A percentile compares a stretch with the other conserved stretches of the same genome.
Evolutionary conservation across 805 yeast genomes (phyloP).

Genomic region (Kazachstania taianensis): DNA sequence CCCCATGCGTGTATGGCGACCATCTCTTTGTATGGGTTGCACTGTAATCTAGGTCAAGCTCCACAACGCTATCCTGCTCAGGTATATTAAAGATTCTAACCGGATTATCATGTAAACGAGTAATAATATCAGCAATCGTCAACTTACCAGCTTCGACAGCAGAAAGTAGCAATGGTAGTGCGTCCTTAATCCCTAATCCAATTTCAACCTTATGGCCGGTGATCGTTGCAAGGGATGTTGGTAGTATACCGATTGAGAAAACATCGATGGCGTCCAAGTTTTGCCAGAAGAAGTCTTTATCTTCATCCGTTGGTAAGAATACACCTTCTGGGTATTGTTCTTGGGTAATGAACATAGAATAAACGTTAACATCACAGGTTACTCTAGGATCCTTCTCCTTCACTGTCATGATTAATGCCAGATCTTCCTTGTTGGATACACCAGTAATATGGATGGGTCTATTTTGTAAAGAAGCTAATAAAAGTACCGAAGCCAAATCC

Average conservation of each 20-base stretch:
- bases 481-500: constrained; percentile 82
- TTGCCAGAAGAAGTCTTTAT: constrained; percentile 76
- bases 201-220: constrained; percentile 50
- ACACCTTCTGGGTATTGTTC: constrained; percentile 60
- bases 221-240: constrained; percentile 60
- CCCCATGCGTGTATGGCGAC: constrained; percentile 46
- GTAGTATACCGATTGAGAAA: constrained; percentile 75
- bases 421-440: constrained; percentile 70
- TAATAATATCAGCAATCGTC: constrained; percentile 60
- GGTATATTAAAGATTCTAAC: constrained; percentile 72
- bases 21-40: constrained; percentile 41
- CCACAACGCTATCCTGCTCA: constrained; percentile 62
- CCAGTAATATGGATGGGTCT: constrained; percentile 84
- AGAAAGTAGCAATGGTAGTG: constrained; percentile 68
- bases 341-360: constrained; percentile 65
- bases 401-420: constrained; percentile 74
- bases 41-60: constrained; percentile 61
- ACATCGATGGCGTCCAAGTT: constrained; percentile 66
- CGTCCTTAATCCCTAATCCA: constrained; percentile 72
- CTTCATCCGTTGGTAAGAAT: constrained; percentile 71
- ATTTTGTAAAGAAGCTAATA: constrained; percentile 79
- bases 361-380: constrained; percentile 82
- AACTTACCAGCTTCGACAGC: constrained; percentile 70
- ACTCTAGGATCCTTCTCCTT: constrained; percentile 73
- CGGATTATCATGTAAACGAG: constrained; percentile 73